Percentiles rank a stretch among this genome's conserved stretches.
Evolutionary conservation across 257 asterid genomes (phyloP).

Genomic region (Nicotiana sylvestris): DNA sequence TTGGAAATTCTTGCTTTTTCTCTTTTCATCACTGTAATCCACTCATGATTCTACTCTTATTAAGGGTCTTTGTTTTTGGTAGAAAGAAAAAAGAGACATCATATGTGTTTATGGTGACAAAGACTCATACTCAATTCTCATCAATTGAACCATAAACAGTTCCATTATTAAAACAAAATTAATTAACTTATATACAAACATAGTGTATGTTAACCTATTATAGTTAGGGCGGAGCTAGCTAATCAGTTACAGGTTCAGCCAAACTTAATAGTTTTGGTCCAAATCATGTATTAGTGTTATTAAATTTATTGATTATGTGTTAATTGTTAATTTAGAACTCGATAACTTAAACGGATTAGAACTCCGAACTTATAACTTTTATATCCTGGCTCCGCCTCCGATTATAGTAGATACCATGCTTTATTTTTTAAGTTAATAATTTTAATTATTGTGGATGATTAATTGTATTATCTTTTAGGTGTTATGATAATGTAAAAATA

Average conservation of each 20-base stretch:
- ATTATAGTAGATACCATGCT: too few relatives aligned
- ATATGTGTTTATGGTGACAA: constrained; percentile 19
- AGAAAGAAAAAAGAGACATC: constrained; percentile 1
- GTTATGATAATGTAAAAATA: not conserved
- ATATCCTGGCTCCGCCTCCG: too few relatives aligned
- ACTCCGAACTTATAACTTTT: too few relatives aligned
- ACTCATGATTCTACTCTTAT: constrained; percentile 26
- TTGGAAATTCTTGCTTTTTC: constrained; percentile 14
- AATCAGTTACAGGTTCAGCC: too few relatives aligned
- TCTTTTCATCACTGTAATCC: constrained; percentile 29
- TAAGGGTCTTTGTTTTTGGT: constrained; percentile 12
- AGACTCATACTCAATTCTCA: constrained; percentile 6
- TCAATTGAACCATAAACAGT: not conserved
- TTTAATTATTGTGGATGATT: not conserved
- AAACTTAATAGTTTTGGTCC: too few relatives aligned
- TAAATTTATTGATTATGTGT: too few relatives aligned
- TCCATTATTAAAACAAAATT: not conserved
- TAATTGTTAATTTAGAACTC: too few relatives aligned
- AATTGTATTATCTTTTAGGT: not conserved
- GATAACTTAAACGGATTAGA: too few relatives aligned
- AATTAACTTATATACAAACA: not conserved
- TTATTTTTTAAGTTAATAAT: not conserved
- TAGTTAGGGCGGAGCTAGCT: too few relatives aligned
- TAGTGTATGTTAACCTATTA: not conserved
- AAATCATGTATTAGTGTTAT: too few relatives aligned